A percentile compares a stretch with the other conserved stretches of the same genome.
These are phyloP conservation scores for Helicostylum pulchrum DNA, from an alignment of 192 early-diverging fungal species.

Conservation along the genomic window DNA sequence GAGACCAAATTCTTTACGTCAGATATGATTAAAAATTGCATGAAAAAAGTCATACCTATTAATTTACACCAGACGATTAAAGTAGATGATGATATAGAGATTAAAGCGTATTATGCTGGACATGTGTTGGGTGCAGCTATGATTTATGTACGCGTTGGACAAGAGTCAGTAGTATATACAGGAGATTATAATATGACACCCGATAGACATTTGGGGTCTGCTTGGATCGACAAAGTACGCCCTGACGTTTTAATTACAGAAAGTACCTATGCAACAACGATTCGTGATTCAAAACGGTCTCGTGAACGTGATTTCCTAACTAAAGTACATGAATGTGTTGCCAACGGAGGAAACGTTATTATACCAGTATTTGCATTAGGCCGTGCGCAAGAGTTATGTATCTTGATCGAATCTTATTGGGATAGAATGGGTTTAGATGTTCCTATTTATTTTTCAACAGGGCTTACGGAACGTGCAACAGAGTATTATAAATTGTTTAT, in stretches of 20 bases:
- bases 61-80: slow-evolving; percentile 82
- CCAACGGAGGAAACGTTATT: slow-evolving; percentile 81
- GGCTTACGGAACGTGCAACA: slow-evolving; percentile 90
- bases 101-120: slow-evolving; percentile 92
- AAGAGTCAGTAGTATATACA: slow-evolving; percentile 80
- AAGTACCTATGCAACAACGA: slow-evolving; percentile 94
- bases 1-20: slow-evolving; percentile 89
- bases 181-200: slow-evolving; percentile 92
- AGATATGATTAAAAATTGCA: slow-evolving; percentile 86
- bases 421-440: slow-evolving; percentile 83
- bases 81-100: slow-evolving; percentile 81
- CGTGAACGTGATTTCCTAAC: slow-evolving; percentile 91
- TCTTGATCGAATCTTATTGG: slow-evolving; percentile 94
- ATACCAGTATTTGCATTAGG: slow-evolving; percentile 99
- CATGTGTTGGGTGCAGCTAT: slow-evolving; percentile 98
- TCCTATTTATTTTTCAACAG: slow-evolving; percentile 95
- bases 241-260: slow-evolving; percentile 96
- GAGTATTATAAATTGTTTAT: slow-evolving; percentile 97
- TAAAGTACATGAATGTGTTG: slow-evolving; percentile 79
- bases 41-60: slow-evolving; percentile 90
- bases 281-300: slow-evolving; percentile 88
- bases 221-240: slow-evolving; percentile 91
- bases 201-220: slow-evolving; percentile 88
- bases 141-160: slow-evolving; percentile 80
- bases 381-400: slow-evolving; percentile 95